A percentile compares a stretch with the other conserved stretches of the same genome.
Conservation (phyloP, 495 filamentous ascomycete species). For the Hyaloscypha bicolor region DNA sequence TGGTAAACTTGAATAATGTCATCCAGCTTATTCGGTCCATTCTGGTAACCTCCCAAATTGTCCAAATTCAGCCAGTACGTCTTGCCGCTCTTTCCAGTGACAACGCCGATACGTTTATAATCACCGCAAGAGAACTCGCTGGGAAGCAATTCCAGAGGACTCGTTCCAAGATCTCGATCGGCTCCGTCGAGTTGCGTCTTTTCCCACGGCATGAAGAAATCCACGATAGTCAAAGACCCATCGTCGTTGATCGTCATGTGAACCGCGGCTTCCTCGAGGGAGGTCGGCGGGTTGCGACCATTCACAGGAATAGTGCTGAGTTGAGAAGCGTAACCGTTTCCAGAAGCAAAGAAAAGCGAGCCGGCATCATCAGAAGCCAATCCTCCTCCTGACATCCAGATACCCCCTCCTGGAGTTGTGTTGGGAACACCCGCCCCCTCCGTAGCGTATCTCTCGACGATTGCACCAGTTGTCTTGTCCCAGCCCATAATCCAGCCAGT, state of each 20-base stretch:
- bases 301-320: conserved; percentile 42
- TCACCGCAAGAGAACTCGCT: conserved; percentile 41
- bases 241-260: conserved; percentile 40
- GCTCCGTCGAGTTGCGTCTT: conserved; percentile 44
- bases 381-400: conserved; percentile 49
- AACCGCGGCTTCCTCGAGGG: conserved; percentile 44
- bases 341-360: conserved; percentile 46
- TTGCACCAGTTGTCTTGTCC: conserved; percentile 43
- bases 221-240: conserved; percentile 37
- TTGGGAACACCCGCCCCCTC: conserved; percentile 38
- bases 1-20: conserved; percentile 45
- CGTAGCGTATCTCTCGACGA: conserved; percentile 42
- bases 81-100: conserved; percentile 49
- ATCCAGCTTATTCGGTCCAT: conserved; percentile 44
- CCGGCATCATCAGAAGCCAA: conserved; percentile 43
- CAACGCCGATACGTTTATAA: conserved; percentile 43
- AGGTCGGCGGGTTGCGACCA: conserved; percentile 37
- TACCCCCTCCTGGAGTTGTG: conserved; percentile 39
- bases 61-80: conserved; percentile 49
- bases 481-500: conserved; percentile 47
- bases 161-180: conserved; percentile 45
- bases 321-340: conserved; percentile 45
- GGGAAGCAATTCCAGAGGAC: conserved; percentile 40
- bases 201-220: conserved; percentile 49
- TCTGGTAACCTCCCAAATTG: conserved; percentile 53